These are phyloP conservation scores for Hypericum androsaemum DNA, from an alignment of 345 rosid species.

Conservation along the genomic window DNA sequence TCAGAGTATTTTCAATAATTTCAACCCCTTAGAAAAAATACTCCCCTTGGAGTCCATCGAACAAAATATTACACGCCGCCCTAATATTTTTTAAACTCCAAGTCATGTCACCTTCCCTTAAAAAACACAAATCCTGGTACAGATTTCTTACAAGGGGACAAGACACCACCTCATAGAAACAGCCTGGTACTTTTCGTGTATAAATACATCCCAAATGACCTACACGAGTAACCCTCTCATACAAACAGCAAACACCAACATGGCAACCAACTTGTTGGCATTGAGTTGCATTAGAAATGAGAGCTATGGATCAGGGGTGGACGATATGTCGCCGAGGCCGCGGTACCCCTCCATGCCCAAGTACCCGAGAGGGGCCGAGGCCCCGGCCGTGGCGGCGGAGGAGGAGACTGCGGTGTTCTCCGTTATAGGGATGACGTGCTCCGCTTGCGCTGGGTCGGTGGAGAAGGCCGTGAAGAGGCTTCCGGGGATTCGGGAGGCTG, in stretches of 20 bases:
- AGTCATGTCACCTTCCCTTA: too few relatives aligned
- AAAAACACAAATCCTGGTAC: too few relatives aligned
- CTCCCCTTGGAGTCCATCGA: too few relatives aligned
- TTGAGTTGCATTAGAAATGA: constrained; percentile 56
- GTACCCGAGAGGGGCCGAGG: constrained; percentile 44
- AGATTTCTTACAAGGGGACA: too few relatives aligned
- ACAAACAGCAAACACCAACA: constrained; percentile 5
- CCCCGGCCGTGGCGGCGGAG: constrained; percentile 20
- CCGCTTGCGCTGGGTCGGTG: constrained; percentile 90
- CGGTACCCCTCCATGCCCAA: constrained; percentile 62
- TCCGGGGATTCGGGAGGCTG: constrained; percentile 69
- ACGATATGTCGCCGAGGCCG: constrained; percentile 32
- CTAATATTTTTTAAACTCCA: too few relatives aligned
- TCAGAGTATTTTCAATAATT: too few relatives aligned
- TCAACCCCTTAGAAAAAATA: too few relatives aligned
- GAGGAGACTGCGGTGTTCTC: constrained; percentile 46
- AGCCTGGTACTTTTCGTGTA: too few relatives aligned
- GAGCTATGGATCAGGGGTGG: constrained; percentile 18
- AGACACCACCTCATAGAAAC: too few relatives aligned
- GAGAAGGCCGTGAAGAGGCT: constrained; percentile 87
- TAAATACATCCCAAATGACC: too few relatives aligned
- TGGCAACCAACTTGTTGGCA: constrained; percentile 66
- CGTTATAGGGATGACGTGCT: constrained; percentile 77
- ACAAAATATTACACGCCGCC: too few relatives aligned
- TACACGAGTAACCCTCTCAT: too few relatives aligned